Conservation (phyloP, 2,329 filamentous ascomycete species). For the Pezicula radicicola region DNA sequence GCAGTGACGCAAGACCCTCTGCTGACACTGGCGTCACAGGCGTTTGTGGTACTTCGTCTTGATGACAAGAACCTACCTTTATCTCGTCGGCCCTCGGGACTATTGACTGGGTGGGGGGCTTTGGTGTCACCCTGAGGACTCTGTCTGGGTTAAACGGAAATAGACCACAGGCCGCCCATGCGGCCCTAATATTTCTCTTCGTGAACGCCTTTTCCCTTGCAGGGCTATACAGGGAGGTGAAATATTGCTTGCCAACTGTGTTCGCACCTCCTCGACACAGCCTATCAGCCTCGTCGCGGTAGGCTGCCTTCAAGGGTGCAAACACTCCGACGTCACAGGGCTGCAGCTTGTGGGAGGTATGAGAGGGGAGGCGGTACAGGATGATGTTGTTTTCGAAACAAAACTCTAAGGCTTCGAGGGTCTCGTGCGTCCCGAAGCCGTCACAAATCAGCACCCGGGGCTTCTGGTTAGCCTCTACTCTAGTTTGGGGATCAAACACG, state of each 20-base stretch:
- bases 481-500: slow-evolving; percentile 30
- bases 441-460: too few species aligned
- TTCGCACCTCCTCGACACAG: slow-evolving; percentile 17
- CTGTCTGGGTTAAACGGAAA: slow-evolving; percentile 11
- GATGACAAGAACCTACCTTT: not conserved
- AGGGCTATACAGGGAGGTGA: slow-evolving; percentile 22
- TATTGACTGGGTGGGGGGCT: not conserved
- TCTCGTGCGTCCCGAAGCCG: not conserved
- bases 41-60: slow-evolving; percentile 12
- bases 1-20: slow-evolving; percentile 9
- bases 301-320: slow-evolving; percentile 19
- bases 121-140: slow-evolving; percentile 9
- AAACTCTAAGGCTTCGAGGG: not conserved
- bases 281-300: slow-evolving; percentile 22
- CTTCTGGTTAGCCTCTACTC: slow-evolving; percentile 9
- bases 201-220: slow-evolving; percentile 7
- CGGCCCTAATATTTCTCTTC: not conserved
- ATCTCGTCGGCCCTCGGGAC: not conserved
- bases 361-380: slow-evolving; percentile 27
- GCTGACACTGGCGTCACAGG: slow-evolving; percentile 5
- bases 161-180: slow-evolving; percentile 3
- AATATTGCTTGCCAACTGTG: slow-evolving; percentile 17
- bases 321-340: slow-evolving; percentile 23
- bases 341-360: slow-evolving; percentile 26
- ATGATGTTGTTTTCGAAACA: slow-evolving; percentile 27